These are phyloP conservation scores for Talaromyces sp. DNA, from an alignment of 2,329 filamentous ascomycete genomes.

Conservation along the genomic window DNA sequence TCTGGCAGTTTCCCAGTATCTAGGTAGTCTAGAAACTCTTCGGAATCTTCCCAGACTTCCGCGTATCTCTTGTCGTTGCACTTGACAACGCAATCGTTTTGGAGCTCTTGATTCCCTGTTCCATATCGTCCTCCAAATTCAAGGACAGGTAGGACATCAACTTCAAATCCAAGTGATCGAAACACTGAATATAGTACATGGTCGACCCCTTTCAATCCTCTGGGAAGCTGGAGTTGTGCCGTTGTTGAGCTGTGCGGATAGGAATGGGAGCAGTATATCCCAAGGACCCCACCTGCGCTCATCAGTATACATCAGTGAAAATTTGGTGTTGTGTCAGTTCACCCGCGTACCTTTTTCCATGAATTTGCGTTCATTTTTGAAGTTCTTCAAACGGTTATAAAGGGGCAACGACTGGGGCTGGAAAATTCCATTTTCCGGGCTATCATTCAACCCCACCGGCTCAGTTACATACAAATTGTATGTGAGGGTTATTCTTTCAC, in stretches of 20 bases:
- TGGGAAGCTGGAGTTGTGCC: conserved; percentile 23
- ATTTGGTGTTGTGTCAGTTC: background rate
- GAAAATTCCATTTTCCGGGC: background rate
- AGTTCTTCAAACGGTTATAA: background rate
- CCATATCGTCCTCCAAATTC: background rate
- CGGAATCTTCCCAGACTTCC: no score
- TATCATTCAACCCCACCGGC: no score
- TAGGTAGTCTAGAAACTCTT: no score
- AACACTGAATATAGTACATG: conserved; percentile 39
- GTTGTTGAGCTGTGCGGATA: conserved; percentile 39
- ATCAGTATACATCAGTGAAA: background rate
- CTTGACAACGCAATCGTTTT: no score
- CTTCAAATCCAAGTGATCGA: conserved; percentile 24
- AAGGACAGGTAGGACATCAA: conserved; percentile 26
- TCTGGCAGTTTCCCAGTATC: background rate
- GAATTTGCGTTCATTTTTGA: conserved; percentile 22
- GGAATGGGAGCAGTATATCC: conserved; percentile 43
- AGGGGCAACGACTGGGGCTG: conserved; percentile 1
- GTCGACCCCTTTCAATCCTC: conserved; percentile 44
- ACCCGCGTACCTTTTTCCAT: conserved; percentile 28
- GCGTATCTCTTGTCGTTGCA: no score
- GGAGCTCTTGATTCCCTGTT: background rate
- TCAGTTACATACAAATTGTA: conserved; percentile 46
- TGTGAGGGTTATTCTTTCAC: conserved; percentile 54
- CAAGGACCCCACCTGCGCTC: conserved; percentile 38